Evolutionary conservation across 768 basidiomycete genomes (phyloP), one percentile per base, ranked within the genome.

Genomic region (Rhizopogon vinicolor): DNA sequence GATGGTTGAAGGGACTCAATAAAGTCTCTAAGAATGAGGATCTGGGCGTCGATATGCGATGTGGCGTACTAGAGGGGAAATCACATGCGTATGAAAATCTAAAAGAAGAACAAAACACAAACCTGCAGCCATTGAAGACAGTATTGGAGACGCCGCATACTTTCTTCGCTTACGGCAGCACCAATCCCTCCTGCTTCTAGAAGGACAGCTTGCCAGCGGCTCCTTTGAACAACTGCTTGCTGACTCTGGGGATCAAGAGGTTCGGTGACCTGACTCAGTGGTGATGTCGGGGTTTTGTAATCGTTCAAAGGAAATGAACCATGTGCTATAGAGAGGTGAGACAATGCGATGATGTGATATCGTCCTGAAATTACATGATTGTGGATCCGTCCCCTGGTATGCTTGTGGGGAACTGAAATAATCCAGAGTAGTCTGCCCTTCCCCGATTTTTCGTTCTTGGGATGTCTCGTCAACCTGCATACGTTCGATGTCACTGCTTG

Each of bases 121-220:
- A 91, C 91, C 76, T 90, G 87, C 16, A 96, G 75, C 91, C 92
- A 95, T 55, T 91, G 83, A 29, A 96, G 67, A 70, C 90, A 93
- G 65, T 94, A 95, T 66, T 85, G 85, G 41, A 96, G 70, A 52
- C 89, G 77, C 53, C 89, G 77, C 88, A 96, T 89, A 63, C 86
- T 93, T 69, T 95, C 93, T 59, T 94, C 92, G 68, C 91, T 93
- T 33, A 95, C 76, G 7, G 93, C 93, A 0, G 90, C 91, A 55
- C 91, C 82, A 35, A 96, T 76, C 0, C 93, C 93, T 13, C 93
- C 91, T 2, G 91, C 93, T 70, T 95, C 93, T 22, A 88, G 75
- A 41, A 95, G 73, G 28, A 94, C 80, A 0, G 87, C 82, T 62
- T 93, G 91, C 92, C 90, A 93, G 41, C 89, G 76, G 68, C 88